A percentile compares a stretch with the other conserved stretches of the same genome.
Conservation (phyloP, 2,329 filamentous ascomycete genomes). For the Penicillium sp. region DNA sequence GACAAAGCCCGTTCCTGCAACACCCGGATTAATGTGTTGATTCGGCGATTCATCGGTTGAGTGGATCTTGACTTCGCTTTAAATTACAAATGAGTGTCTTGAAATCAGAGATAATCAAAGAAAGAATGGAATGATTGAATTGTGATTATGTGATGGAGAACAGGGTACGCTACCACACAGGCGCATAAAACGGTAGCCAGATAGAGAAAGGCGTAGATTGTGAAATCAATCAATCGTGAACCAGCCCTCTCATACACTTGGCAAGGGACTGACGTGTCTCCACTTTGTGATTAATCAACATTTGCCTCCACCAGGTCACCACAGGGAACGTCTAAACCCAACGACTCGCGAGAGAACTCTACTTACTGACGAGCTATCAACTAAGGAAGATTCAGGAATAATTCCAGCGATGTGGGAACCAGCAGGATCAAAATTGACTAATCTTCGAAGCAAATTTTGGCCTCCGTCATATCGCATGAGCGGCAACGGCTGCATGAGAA, state of each 20-base stretch:
- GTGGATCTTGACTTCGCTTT: neutral
- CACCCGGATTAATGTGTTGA: conserved; percentile 46
- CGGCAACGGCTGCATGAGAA: neutral
- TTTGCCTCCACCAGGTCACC: neutral
- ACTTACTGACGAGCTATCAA: neutral
- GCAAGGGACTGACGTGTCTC: neutral
- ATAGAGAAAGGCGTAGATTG: neutral
- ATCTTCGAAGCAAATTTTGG: neutral
- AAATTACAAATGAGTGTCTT: neutral
- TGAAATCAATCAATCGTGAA: neutral
- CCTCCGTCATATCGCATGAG: neutral
- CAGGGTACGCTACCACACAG: neutral
- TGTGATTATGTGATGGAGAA: neutral
- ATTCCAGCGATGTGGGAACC: neutral
- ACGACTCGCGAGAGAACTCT: neutral
- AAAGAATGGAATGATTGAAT: neutral
- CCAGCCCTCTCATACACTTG: neutral
- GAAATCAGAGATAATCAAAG: neutral
- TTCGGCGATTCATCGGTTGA: conserved; percentile 23
- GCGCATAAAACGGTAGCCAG: neutral
- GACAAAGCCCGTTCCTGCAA: conserved; percentile 37
- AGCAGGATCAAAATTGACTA: neutral
- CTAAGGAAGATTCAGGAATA: neutral
- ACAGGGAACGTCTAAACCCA: neutral
- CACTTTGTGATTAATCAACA: neutral